These are phyloP conservation scores for Aspergillus glaucus DNA, from an alignment of 2,329 filamentous ascomycete genomes.

Conservation along the genomic window DNA sequence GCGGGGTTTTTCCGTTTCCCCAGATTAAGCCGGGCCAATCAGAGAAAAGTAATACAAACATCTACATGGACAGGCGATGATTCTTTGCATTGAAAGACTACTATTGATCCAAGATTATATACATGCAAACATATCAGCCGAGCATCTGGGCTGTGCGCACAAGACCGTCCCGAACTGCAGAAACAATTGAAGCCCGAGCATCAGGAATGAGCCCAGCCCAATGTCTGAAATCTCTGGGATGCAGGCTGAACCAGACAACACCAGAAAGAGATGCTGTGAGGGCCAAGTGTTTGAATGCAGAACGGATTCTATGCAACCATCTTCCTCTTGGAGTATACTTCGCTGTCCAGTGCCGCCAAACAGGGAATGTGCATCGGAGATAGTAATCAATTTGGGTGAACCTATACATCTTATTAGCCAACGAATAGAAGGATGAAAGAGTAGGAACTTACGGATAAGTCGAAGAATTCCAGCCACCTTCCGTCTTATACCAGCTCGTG, in stretches of 20 bases:
- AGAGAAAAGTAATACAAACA: conserved; percentile 3
- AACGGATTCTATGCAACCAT: conserved; percentile 20
- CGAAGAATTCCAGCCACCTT: conserved; percentile 46
- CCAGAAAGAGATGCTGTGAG: conserved; percentile 14
- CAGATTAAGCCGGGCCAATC: conserved; percentile 20
- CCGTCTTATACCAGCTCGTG: conserved; percentile 45
- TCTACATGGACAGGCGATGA: background rate
- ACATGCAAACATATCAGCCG: background rate
- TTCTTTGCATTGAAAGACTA: background rate
- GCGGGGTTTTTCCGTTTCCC: conserved; percentile 28
- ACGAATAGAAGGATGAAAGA: background rate
- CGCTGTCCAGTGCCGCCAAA: conserved; percentile 50
- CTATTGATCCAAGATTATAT: no score
- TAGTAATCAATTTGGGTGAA: conserved; percentile 49
- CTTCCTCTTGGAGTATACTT: conserved; percentile 46
- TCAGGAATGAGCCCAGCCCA: conserved; percentile 6
- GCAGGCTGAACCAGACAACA: conserved; percentile 7
- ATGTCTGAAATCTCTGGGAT: conserved; percentile 1
- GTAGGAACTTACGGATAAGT: conserved; percentile 37
- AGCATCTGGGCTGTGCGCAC: background rate
- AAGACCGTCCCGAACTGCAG: conserved; percentile 1
- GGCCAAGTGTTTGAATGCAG: conserved; percentile 13
- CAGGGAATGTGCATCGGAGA: conserved; percentile 47
- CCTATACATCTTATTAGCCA: conserved; percentile 21
- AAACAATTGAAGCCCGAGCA: conserved; percentile 10